Evolutionary conservation across 139 green algal species (phyloP), one percentile per base, ranked within the genome.

Genomic region (Diplosphaera chodatii): DNA sequence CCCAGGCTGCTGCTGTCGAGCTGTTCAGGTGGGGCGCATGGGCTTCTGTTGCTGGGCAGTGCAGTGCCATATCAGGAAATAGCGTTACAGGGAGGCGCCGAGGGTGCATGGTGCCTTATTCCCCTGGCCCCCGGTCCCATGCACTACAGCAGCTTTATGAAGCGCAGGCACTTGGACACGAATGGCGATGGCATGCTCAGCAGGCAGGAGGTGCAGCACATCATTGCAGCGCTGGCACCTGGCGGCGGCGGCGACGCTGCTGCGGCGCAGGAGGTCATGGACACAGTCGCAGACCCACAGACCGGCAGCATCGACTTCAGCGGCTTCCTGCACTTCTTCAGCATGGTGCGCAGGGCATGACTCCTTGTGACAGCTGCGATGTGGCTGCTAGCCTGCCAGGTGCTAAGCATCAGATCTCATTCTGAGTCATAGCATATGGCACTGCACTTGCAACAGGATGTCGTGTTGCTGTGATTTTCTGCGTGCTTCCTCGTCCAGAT

Each of bases 181-280:
- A 81, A 91, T 74, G 82, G 84, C 4, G 84, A 91, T 56, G 86
- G 85, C 4, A 41, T 64, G 28, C 48, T 90, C 30, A 82, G 66
- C 64, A 48, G 78, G 41, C 70, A 76, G 41, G 85, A 90, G 70
- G 64, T 90, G 2, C 48, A 73, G 16, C 41, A 70, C n/a, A 33
- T 79, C 32, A 59, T 90, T 37, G 25, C 63, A 21, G 81, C 88
- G 27, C 75, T 90, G n/a, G 83, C 18, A 18, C 48, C 83, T 2
- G 63, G 77, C 55, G 68, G 28, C 4, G 67, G 33, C 21, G 30
- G 25, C 18, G 68, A 37, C 16, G 21, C 30, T 18, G 31, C 37
- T 27, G 79, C 28, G 4, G 78, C 67, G 31, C 20, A 40, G 15
- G 40, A 72, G 30, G 22, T 83, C 23, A 48, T 77, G n/a, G 68